phyloP scores from a whole-genome alignment of 2,329 filamentous ascomycete genomes.

The Fusarium sp. region DNA sequence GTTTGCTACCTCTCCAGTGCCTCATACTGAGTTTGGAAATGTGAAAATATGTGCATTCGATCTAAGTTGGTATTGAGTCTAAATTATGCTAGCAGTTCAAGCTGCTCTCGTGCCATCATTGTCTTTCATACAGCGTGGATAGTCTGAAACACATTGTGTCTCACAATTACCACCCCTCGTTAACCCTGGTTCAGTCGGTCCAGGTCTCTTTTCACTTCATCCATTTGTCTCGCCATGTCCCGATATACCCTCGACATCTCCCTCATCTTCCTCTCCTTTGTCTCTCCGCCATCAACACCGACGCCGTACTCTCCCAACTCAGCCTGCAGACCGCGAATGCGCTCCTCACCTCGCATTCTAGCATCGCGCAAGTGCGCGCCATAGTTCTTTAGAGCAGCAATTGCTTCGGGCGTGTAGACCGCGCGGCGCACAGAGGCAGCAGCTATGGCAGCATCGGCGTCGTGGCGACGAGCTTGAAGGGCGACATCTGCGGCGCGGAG shows the following conservation, averaged over 20 bases:
- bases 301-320: constrained; percentile 63
- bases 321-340: constrained; percentile 50
- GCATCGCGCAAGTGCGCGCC: constrained; percentile 59
- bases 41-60: not conserved
- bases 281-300: constrained; percentile 45
- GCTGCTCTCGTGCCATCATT: not conserved
- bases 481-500: constrained; percentile 58
- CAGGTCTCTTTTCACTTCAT: constrained; percentile 60
- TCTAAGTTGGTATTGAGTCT: not conserved
- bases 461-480: constrained; percentile 54
- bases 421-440: constrained; percentile 49
- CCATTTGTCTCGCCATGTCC: constrained; percentile 60
- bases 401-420: constrained; percentile 57
- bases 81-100: not conserved
- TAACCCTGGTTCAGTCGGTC: constrained; percentile 45
- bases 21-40: not conserved
- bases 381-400: constrained; percentile 57
- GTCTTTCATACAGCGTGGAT: not conserved
- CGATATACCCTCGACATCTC: constrained; percentile 63
- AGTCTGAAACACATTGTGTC: not conserved
- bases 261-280: constrained; percentile 60
- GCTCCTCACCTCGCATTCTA: constrained; percentile 55
- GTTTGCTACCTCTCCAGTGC: not conserved
- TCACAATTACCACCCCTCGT: constrained; percentile 5
- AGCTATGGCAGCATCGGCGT: constrained; percentile 49